Evolutionary conservation across 2,329 filamentous ascomycete species (phyloP), one percentile per base, ranked within the genome.

Genomic region (Diaporthe nobilis): DNA sequence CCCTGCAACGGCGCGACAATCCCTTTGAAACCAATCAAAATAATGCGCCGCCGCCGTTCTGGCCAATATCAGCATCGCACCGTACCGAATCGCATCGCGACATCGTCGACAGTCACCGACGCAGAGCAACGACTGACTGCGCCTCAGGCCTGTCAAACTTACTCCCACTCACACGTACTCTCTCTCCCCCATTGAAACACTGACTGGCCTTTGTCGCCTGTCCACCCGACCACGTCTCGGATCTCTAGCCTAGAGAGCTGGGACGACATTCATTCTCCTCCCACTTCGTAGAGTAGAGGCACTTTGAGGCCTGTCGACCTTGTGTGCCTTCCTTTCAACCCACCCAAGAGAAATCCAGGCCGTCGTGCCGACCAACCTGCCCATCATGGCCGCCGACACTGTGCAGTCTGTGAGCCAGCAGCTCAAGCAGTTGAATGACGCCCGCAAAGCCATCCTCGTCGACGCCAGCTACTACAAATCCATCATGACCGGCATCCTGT

Each of bases 401-500:
- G 67, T 78, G 22, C 87, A 91, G 73, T 90, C 91, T 44, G 90
- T 95, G 77, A 88, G 90, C 82, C 93, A 95, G 81, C 95, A 96
- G 85, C 91, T 98, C 81, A 91, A 92, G 80, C 96, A 98, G 88
- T 93, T 99, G 80, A 93, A 97, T 83, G 93, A 94, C 81, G 97
- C 97, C 78, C 95, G 97, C 82, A 94, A 94, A 83, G 93, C 98
- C 77, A 96, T 97, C 72, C 90, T 98, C 76, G 92, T 91, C 80
- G 96, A 98, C 85, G 90, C 96, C 78, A 92, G 92, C 82, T 95
- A 97, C 86, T 99, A 98, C 84, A 92, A 94, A 70, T 95, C 94
- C 84, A 96, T 99, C 82, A 93, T 99, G 78, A 94, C 95, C 82
- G 95, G 95, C 65, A 95, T 98, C 78, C 87, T 98, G n/a, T 95